phyloP scores from a whole-genome alignment of 495 filamentous ascomycete species.

The Annulohypoxylon nitens region DNA sequence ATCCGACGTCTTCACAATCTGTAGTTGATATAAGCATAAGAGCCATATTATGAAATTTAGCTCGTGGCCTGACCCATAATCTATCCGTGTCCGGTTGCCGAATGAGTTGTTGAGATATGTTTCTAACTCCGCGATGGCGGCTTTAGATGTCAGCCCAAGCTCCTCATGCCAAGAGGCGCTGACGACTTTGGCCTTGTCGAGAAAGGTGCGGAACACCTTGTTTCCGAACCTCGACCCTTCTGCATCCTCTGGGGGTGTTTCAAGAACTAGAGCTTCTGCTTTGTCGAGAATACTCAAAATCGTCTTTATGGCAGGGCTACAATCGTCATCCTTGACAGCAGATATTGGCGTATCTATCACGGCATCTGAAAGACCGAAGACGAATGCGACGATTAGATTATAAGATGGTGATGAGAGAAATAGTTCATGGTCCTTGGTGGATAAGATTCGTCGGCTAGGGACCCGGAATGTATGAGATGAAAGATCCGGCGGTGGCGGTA shows the following conservation, averaged over 20 bases:
- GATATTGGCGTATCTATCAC: constrained; percentile 82
- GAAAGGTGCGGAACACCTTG: constrained; percentile 84
- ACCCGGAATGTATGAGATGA: constrained; percentile 71
- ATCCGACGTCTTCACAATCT: constrained; percentile 69
- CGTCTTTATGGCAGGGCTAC: constrained; percentile 68
- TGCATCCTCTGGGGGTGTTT: constrained; percentile 83
- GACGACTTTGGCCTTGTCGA: constrained; percentile 75
- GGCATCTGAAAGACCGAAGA: constrained; percentile 87
- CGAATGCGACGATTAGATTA: constrained; percentile 80
- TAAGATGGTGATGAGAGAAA: constrained; percentile 86
- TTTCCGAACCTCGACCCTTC: constrained; percentile 95
- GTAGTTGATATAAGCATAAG: constrained; percentile 87
- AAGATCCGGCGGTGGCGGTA: constrained; percentile 76
- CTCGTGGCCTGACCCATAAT: constrained; percentile 98
- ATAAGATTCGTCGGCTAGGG: constrained; percentile 84
- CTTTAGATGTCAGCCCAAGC: constrained; percentile 65
- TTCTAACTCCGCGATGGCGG: constrained; percentile 75
- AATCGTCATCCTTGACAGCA: constrained; percentile 65
- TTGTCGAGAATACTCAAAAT: constrained; percentile 79
- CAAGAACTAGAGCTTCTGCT: constrained; percentile 70
- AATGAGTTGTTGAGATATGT: constrained; percentile 86
- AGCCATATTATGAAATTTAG: constrained; percentile 97
- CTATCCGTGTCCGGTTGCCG: constrained; percentile 88
- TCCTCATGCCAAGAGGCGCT: constrained; percentile 69
- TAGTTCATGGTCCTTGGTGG: constrained; percentile 79